Percentiles rank a stretch among this genome's conserved stretches.
Conservation (phyloP, 2,329 filamentous ascomycete species). For the Juglanconis juglandina region DNA sequence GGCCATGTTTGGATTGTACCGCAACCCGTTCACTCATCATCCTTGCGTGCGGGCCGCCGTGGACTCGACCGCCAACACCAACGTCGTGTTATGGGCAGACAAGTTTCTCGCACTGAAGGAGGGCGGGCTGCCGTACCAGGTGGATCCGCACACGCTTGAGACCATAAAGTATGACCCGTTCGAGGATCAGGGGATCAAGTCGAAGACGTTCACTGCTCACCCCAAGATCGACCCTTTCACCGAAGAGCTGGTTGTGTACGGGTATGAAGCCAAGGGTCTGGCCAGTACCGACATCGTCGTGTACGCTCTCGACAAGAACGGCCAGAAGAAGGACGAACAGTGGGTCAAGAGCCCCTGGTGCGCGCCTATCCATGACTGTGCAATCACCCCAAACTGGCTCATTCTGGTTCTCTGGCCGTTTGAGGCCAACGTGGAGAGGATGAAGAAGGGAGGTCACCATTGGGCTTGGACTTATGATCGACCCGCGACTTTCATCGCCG, state of each 20-base stretch:
- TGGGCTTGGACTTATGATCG: constrained; percentile 32
- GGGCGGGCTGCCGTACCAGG: constrained; percentile 31
- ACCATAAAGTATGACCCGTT: constrained; percentile 34
- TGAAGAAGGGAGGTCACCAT: constrained; percentile 35
- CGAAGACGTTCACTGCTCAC: constrained; percentile 35
- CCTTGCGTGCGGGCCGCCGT: constrained; percentile 31
- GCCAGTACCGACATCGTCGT: constrained; percentile 33
- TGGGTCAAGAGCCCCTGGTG: constrained; percentile 32
- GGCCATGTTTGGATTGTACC: constrained; percentile 31
- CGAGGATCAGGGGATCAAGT: constrained; percentile 29
- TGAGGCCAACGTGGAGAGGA: constrained; percentile 31
- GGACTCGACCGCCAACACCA: constrained; percentile 43
- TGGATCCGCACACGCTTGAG: constrained; percentile 34
- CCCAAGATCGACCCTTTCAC: constrained; percentile 35
- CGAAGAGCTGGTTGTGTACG: constrained; percentile 34
- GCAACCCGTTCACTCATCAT: constrained; percentile 31
- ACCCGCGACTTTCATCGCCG: constrained; percentile 20
- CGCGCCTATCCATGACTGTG: constrained; percentile 37
- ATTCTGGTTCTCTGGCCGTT: constrained; percentile 34
- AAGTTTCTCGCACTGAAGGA: constrained; percentile 45
- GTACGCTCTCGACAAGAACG: constrained; percentile 26
- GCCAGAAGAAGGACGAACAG: constrained; percentile 26
- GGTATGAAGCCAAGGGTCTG: constrained; percentile 37
- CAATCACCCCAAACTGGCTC: constrained; percentile 35
- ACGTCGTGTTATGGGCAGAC: constrained; percentile 44